A percentile compares a stretch with the other conserved stretches of the same genome.
Evolutionary conservation across 1,284 basidiomycete species (phyloP).

Genomic region (Cystobasidium pallidum): DNA sequence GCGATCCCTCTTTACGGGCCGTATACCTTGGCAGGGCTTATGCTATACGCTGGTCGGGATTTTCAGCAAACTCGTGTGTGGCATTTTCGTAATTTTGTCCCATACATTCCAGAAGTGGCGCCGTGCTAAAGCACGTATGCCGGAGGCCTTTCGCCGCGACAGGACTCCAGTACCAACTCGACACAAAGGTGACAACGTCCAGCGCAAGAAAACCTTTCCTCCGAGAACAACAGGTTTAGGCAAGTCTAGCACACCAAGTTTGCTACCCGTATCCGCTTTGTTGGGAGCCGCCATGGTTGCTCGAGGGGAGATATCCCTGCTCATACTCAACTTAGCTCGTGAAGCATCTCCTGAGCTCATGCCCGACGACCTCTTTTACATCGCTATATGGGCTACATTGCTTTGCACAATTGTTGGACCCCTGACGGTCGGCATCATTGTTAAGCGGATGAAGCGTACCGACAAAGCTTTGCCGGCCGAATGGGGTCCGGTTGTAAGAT

Average conservation of each 20-base stretch:
- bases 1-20: slow-evolving; percentile 60
- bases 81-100: slow-evolving; percentile 47
- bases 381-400: slow-evolving; percentile 63
- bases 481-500: slow-evolving; percentile 17
- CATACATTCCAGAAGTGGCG: not conserved
- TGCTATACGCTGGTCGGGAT: slow-evolving; percentile 62
- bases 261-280: slow-evolving; percentile 52
- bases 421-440: slow-evolving; percentile 57
- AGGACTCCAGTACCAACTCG: too few relatives aligned
- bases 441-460: slow-evolving; percentile 53
- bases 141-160: not conserved
- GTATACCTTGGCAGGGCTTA: slow-evolving; percentile 63
- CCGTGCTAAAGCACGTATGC: slow-evolving; percentile 10
- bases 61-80: slow-evolving; percentile 60
- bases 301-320: slow-evolving; percentile 63
- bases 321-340: slow-evolving; percentile 50
- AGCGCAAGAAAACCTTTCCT: slow-evolving; percentile 4
- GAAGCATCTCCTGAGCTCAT: slow-evolving; percentile 27
- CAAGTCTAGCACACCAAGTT: slow-evolving; percentile 12
- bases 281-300: slow-evolving; percentile 62
- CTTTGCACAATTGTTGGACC: slow-evolving; percentile 62
- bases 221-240: not conserved
- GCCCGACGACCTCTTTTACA: slow-evolving; percentile 54
- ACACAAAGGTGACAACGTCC: too few relatives aligned
- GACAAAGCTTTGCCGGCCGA: slow-evolving; percentile 29